A percentile compares a stretch with the other conserved stretches of the same genome.
These are phyloP conservation scores for Hirsutella thompsonii DNA, from an alignment of 2,329 filamentous ascomycete genomes.

Conservation along the genomic window DNA sequence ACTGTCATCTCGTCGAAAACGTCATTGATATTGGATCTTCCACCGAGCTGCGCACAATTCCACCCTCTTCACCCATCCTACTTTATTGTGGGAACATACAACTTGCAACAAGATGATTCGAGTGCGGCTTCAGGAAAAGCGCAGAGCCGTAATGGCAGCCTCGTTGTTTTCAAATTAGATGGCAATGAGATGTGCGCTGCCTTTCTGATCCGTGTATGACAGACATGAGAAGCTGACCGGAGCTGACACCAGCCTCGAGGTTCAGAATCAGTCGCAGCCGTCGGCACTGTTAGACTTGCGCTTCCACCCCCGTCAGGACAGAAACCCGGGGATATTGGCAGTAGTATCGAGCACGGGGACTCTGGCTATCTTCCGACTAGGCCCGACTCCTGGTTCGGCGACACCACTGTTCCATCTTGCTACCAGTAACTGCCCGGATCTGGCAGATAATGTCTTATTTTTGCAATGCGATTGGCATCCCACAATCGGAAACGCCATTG, in stretches of 20 bases:
- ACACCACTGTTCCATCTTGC: conserved; percentile 25
- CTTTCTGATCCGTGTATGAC: not conserved
- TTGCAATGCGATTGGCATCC: conserved; percentile 67
- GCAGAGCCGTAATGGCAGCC: conserved; percentile 60
- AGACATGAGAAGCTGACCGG: not conserved
- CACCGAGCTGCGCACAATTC: conserved; percentile 70
- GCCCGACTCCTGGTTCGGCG: conserved; percentile 20
- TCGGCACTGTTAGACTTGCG: conserved; percentile 77
- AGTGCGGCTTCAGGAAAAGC: conserved; percentile 19
- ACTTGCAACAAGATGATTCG: conserved; percentile 31
- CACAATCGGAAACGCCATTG: conserved; percentile 37
- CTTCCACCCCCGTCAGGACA: conserved; percentile 44
- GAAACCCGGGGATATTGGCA: conserved; percentile 43
- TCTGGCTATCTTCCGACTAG: conserved; percentile 49
- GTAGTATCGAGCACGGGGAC: conserved; percentile 67
- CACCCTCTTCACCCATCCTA: conserved; percentile 47
- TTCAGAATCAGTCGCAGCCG: conserved; percentile 48
- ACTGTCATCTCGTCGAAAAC: conserved; percentile 25
- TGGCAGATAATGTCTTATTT: conserved; percentile 49
- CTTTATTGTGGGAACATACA: conserved; percentile 77
- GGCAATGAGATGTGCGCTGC: conserved; percentile 43
- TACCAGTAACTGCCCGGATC: conserved; percentile 31
- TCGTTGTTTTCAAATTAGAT: conserved; percentile 51
- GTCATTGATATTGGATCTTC: conserved; percentile 47
- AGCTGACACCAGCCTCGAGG: conserved; percentile 5